Evolutionary conservation across 1,139 yeast species (phyloP), one percentile per base, ranked within the genome.

Genomic region (Saccharomycopsis phalli): DNA sequence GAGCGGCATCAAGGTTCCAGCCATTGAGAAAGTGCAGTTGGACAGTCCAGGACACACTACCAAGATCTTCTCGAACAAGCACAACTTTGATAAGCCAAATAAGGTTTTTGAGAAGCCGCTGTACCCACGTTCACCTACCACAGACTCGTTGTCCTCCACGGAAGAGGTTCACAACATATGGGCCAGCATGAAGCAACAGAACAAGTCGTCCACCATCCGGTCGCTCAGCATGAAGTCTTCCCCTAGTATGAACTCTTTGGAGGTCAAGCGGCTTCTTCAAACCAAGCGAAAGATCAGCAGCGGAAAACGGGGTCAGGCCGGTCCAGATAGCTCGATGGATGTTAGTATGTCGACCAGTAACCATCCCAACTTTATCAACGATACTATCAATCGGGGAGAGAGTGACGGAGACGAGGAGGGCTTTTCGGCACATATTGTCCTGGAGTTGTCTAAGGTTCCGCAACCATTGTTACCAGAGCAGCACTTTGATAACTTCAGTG

Each of bases 391-490:
- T n/a, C 20, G 46, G 4, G 46, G 44, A 4, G 18, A 13, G 5
- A 35, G 42, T 26, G 43, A 31, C 31, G 38, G 31, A 3, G 34
- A 16, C 8, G 19, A n/a, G 14, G 28, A 13, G 18, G 41, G 31
- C 14, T 13, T 28, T n/a, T 8, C 31, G 17, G 38, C 35, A 11
- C 48, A 45, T 26, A 42, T 45, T 23, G 40, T 30, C n/a, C 32
- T 36, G 6, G 46, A 43, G 17, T 22, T 45, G 16, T 40, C 42
- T 11, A 40, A 39, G 30, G 29, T 40, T 18, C 48, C 48, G 5
- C 26, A 43, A 20, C 48, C 48, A 3, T 40, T 45, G 18, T 38
- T 45, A 13, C 48, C 48, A n/a, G 48, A 45, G 31, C 48, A 45
- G 23, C 45, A 40, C 33, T 43, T 45, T 36, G 48, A 34, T 17